Evolutionary conservation across 2,329 filamentous ascomycete genomes (phyloP).

Genomic region (Scytalidium lignicola): DNA sequence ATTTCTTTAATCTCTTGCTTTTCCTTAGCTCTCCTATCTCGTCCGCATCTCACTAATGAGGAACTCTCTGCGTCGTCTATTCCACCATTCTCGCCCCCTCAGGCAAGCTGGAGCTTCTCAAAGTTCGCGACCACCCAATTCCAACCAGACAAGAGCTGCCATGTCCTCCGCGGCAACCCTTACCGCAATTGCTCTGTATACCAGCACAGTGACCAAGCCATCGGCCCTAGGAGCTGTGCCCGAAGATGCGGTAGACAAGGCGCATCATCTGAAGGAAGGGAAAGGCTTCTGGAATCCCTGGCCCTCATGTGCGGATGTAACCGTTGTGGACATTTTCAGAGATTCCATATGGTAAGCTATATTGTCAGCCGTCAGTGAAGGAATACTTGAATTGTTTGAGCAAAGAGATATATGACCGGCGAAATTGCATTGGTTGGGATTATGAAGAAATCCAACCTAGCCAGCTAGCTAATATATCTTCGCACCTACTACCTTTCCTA

Average conservation of each 20-base stretch:
- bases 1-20: no score
- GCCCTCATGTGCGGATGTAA: conserved; percentile 43
- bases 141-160: not conserved
- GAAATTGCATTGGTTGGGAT: no score
- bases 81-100: not conserved
- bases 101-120: not conserved
- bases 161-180: not conserved
- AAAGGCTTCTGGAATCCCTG: conserved; percentile 54
- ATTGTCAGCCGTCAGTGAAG: not conserved
- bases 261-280: conserved; percentile 46
- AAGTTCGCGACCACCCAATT: not conserved
- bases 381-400: no score
- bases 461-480: no score
- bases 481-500: no score
- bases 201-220: conserved; percentile 18
- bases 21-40: no score
- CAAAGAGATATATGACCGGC: no score
- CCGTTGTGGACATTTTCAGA: conserved; percentile 25
- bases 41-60: no score
- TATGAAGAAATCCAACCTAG: no score
- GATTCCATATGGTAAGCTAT: conserved; percentile 33
- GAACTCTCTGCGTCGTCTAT: not conserved
- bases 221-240: conserved; percentile 22
- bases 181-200: conserved; percentile 18
- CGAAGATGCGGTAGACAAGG: conserved; percentile 32